Evolutionary conservation across 1,284 basidiomycete species (phyloP).

Genomic region (Peniophora sp.): DNA sequence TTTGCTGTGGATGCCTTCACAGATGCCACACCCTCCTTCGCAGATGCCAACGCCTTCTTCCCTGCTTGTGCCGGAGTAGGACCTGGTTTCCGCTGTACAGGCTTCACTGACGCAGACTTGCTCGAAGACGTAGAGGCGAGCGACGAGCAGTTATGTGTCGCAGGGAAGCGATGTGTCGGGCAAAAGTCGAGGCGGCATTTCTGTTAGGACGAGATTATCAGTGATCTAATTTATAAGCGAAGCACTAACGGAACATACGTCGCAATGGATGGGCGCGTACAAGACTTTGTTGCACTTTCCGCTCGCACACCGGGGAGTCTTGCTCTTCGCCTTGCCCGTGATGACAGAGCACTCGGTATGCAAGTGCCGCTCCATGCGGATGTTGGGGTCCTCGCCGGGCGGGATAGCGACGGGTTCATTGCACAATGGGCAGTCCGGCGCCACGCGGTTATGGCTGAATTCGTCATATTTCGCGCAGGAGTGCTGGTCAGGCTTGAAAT

Average conservation of each 20-base stretch:
- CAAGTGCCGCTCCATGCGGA: slow-evolving; percentile 69
- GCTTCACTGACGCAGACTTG: slow-evolving; percentile 8
- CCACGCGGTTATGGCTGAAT: slow-evolving; percentile 58
- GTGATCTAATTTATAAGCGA: background rate
- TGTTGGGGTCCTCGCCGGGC: slow-evolving; percentile 67
- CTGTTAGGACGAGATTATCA: slow-evolving; percentile 24
- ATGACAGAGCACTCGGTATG: slow-evolving; percentile 55
- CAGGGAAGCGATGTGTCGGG: slow-evolving; percentile 64
- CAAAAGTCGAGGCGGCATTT: slow-evolving; percentile 66
- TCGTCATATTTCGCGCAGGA: slow-evolving; percentile 64
- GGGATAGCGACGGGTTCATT: slow-evolving; percentile 62
- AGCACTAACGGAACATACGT: slow-evolving; percentile 36
- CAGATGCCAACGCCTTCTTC: background rate
- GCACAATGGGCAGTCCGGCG: slow-evolving; percentile 71
- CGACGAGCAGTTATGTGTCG: slow-evolving; percentile 49
- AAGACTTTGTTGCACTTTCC: slow-evolving; percentile 63
- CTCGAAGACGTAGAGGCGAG: slow-evolving; percentile 11
- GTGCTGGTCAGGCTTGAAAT: slow-evolving; percentile 61
- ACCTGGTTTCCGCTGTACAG: background rate
- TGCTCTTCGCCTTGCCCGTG: slow-evolving; percentile 43
- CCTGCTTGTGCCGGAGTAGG: background rate
- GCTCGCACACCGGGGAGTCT: slow-evolving; percentile 53
- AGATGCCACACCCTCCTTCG: slow-evolving; percentile 23
- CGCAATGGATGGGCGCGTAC: slow-evolving; percentile 64
- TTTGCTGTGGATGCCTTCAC: slow-evolving; percentile 10